phyloP scores from a whole-genome alignment of 2,329 filamentous ascomycete species.

The Annulohypoxylon truncatum region DNA sequence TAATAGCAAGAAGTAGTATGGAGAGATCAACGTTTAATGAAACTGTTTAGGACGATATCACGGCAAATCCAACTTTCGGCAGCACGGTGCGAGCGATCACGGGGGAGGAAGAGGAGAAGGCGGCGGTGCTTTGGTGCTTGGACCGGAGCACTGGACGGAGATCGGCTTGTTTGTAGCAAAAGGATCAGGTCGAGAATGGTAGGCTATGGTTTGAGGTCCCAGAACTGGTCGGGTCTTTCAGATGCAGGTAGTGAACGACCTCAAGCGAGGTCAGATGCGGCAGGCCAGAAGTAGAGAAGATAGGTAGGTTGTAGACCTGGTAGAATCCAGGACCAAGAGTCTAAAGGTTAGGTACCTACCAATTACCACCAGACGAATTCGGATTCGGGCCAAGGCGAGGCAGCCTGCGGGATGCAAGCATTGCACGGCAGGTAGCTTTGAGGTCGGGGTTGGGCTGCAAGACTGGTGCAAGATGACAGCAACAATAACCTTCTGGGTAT shows the following conservation, averaged over 20 bases:
- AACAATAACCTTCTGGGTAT: slow-evolving; percentile 35
- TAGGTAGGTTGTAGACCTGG: background rate
- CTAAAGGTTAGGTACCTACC: slow-evolving; percentile 20
- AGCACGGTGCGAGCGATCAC: slow-evolving; percentile 29
- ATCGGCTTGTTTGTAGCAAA: slow-evolving; percentile 42
- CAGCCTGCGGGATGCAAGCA: slow-evolving; percentile 34
- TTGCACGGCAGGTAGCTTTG: slow-evolving; percentile 38
- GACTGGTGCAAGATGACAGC: slow-evolving; percentile 40
- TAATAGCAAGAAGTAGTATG: slow-evolving; percentile 20
- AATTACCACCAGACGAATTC: slow-evolving; percentile 38
- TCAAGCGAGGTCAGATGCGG: slow-evolving; percentile 34
- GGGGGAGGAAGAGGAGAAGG: slow-evolving; percentile 21
- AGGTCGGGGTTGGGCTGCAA: slow-evolving; percentile 50
- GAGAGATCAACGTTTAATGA: slow-evolving; percentile 30
- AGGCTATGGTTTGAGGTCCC: slow-evolving; percentile 40
- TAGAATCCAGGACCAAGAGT: slow-evolving; percentile 32
- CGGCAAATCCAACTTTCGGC: slow-evolving; percentile 22
- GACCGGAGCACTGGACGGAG: slow-evolving; percentile 33
- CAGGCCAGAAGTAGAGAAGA: slow-evolving; percentile 29
- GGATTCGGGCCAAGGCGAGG: slow-evolving; percentile 32
- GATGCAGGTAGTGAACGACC: slow-evolving; percentile 32
- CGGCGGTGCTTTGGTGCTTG: slow-evolving; percentile 26
- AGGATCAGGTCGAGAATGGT: slow-evolving; percentile 36
- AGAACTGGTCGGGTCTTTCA: slow-evolving; percentile 36
- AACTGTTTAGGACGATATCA: slow-evolving; percentile 24